These are phyloP conservation scores for Pachysandra terminalis DNA, from an alignment of 164 flowering plant species.

Conservation along the genomic window DNA sequence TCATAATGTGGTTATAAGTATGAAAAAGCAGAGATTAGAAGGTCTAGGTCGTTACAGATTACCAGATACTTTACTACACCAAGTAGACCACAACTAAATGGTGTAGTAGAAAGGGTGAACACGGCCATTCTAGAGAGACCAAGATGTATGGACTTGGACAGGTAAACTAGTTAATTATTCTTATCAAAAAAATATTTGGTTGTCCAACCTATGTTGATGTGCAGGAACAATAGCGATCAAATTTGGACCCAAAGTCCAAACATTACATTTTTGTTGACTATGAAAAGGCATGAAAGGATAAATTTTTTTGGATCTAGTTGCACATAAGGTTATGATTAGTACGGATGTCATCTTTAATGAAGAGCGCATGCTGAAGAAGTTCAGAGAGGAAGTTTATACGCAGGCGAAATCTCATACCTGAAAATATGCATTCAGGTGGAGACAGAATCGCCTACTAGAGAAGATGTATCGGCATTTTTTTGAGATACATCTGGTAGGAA, in stretches of 20 bases:
- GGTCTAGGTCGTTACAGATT: no score
- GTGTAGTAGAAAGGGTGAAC: slow-evolving; percentile 3
- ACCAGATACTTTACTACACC: no score
- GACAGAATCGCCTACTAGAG: background rate
- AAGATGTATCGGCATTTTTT: no score
- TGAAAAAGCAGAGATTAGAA: no score
- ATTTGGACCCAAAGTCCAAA: background rate
- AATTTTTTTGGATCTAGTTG: background rate
- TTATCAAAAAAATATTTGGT: background rate
- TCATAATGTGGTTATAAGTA: no score
- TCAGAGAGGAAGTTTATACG: background rate
- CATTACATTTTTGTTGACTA: background rate
- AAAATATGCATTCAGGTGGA: background rate
- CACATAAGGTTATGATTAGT: background rate
- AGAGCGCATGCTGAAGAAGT: background rate
- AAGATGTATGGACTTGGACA: background rate
- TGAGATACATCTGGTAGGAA: no score
- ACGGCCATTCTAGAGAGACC: no score
- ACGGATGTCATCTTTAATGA: background rate
- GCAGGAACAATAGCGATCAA: background rate
- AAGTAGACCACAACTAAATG: background rate
- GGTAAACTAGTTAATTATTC: background rate
- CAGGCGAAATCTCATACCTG: background rate
- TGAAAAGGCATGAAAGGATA: background rate
- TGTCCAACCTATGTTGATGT: background rate